Conservation (phyloP, 176 grass and related monocot species). For the Oryza glaberrima region DNA sequence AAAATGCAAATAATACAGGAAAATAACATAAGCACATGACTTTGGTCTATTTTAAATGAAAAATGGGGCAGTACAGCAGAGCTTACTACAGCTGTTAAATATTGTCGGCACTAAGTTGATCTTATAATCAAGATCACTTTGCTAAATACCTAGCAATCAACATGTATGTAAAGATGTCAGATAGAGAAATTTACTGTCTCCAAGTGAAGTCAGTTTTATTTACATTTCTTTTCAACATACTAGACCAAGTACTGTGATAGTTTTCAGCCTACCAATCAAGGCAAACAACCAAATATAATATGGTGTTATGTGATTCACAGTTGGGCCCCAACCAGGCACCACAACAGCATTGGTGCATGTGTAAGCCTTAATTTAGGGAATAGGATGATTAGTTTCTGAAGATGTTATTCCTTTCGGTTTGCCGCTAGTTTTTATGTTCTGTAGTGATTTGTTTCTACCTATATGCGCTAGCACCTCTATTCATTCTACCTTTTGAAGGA, state of each 20-base stretch:
- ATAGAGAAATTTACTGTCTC: not conserved
- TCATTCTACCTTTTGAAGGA: not conserved
- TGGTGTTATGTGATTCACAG: not conserved
- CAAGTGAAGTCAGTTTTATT: not conserved
- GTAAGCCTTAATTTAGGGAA: not conserved
- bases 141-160: not conserved
- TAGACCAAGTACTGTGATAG: not conserved
- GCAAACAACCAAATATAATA: not conserved
- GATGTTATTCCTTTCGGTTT: not conserved
- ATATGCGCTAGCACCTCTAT: not conserved
- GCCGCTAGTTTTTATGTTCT: not conserved
- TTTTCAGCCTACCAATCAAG: slow-evolving; percentile 23
- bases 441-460: not conserved
- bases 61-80: not conserved
- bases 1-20: not conserved
- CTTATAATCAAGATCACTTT: not conserved
- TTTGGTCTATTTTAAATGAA: not conserved
- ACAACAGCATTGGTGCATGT: not conserved
- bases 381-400: not conserved
- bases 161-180: slow-evolving; percentile 6
- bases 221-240: slow-evolving; percentile 9
- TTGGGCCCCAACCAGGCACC: not conserved
- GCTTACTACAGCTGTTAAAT: not conserved
- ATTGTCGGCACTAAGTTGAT: not conserved
- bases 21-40: not conserved